Percentiles rank a stretch among this genome's conserved stretches.
Conservation (phyloP, 768 basidiomycete genomes). For the Kwoniella pini region DNA sequence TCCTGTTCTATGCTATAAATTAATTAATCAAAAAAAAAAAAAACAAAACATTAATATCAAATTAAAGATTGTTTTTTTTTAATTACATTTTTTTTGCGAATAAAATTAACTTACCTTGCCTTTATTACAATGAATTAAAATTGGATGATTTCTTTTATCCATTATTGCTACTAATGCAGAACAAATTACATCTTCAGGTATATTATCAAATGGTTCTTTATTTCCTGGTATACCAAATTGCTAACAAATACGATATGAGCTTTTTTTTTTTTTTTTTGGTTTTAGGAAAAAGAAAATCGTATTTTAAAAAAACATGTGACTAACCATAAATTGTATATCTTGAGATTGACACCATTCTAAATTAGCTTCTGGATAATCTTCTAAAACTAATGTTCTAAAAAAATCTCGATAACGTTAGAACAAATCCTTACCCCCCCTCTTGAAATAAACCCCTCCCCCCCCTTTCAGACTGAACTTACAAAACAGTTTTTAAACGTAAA, state of each 20-base stretch:
- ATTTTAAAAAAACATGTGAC: too few relatives aligned
- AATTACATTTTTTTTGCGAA: too few relatives aligned
- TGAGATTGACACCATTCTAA: conserved; percentile 52
- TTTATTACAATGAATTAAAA: conserved; percentile 58
- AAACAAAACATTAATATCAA: too few relatives aligned
- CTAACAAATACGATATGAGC: too few relatives aligned
- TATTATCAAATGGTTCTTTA: conserved; percentile 53
- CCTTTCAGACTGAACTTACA: conserved; percentile 48
- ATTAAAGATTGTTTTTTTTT: too few relatives aligned
- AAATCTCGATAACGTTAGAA: too few relatives aligned
- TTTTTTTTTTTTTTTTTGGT: too few relatives aligned
- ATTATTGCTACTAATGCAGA: conserved; percentile 54
- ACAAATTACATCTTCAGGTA: conserved; percentile 55
- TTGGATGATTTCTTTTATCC: conserved; percentile 55
- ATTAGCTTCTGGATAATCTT: conserved; percentile 56
- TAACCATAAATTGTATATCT: conserved; percentile 54
- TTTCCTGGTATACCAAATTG: conserved; percentile 57
- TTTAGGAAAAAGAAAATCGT: too few relatives aligned
- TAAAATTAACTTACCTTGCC: conserved; percentile 53
- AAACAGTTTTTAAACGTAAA: conserved; percentile 54
- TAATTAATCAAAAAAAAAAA: background rate
- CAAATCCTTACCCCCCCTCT: too few relatives aligned
- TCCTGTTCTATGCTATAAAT: conserved; percentile 55
- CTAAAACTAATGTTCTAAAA: conserved; percentile 51
- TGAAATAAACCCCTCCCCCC: too few relatives aligned